Base-by-base conservation (phyloP, 768 basidiomycete species). In the Vishniacozyma victoriae region DNA sequence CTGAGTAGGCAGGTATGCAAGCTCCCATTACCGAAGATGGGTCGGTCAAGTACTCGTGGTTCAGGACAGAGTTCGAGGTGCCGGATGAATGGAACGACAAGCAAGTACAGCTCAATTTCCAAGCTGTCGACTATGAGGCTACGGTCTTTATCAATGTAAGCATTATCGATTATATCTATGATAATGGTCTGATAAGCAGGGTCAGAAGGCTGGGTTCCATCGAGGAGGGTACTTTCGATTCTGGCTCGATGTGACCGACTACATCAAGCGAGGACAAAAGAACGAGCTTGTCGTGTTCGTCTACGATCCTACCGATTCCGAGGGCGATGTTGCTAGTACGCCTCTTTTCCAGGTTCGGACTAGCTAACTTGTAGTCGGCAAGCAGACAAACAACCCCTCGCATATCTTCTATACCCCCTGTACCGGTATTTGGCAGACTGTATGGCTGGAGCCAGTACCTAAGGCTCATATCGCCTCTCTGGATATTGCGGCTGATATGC, bases 381-480 rank as follows among this genome's bases (percentile, higher is more conserved):
- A 58, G 35, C 57, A 58, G 43, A 54, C 57, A 2, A 40, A 40
- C 1, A 16, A 26, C 9, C 57, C 57, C 11, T 47, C 44, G 47
- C 57, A 58, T 47, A 58, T 58, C 35, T 54, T 58, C 50, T 58
- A 58, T 20, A 58, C 48, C 13, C 52, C 57, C 4, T 58, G 57
- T 20, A 42, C 46, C 22, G 57, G 57, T 18, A 58, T 58, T 33
- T 58, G 57, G 57, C 52, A 54, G 25, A 50, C 48, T 23, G 57
- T 58, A 4, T 58, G 54, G 45, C 47, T 58, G 36, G 57, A 58
- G 41, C 57, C 57, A 20, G 52, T 54, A 7, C 57, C 57, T 4
- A 40, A 37, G 33, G 31, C 35, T 9, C 41, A 54, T 24, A 50
- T 58, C 36, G 25, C 12, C 9, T 14, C 36, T 12, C 27, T 58